Evolutionary conservation across 345 rosid genomes (phyloP).

Genomic region (Microcos paniculata): DNA sequence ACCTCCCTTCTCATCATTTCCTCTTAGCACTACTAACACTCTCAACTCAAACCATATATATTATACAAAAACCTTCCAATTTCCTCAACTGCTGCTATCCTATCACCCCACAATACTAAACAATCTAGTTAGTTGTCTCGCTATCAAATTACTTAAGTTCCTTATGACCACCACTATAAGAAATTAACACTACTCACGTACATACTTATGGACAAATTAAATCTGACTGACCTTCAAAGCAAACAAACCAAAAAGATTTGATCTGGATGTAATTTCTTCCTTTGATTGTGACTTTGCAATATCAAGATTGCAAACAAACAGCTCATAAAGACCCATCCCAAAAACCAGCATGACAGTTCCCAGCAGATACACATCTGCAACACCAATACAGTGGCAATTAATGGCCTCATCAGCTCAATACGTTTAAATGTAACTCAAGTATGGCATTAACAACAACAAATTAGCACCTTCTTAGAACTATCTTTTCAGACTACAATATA

Average conservation of each 20-base stretch:
- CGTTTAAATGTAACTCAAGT: not conserved
- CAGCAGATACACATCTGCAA: constrained; percentile 78
- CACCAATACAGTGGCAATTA: constrained; percentile 15
- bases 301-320: constrained; percentile 76
- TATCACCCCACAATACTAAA: too few species aligned
- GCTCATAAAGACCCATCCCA: constrained; percentile 96
- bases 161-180: not conserved
- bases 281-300: constrained; percentile 44
- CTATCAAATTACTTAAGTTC: not conserved
- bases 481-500: not conserved
- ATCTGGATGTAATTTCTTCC: constrained; percentile 36
- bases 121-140: constrained; percentile 1
- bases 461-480: not conserved
- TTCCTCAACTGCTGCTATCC: too few species aligned
- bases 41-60: too few species aligned
- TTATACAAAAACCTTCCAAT: too few species aligned
- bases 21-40: not conserved
- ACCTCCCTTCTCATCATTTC: too few species aligned
- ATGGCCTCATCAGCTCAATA: constrained; percentile 4
- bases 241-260: constrained; percentile 78
- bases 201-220: not conserved
- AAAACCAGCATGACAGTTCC: constrained; percentile 98
- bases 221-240: constrained; percentile 51
- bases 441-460: not conserved
- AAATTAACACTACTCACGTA: not conserved